phyloP scores from a whole-genome alignment of 768 basidiomycete species.

The Tephrocybe sp. region DNA sequence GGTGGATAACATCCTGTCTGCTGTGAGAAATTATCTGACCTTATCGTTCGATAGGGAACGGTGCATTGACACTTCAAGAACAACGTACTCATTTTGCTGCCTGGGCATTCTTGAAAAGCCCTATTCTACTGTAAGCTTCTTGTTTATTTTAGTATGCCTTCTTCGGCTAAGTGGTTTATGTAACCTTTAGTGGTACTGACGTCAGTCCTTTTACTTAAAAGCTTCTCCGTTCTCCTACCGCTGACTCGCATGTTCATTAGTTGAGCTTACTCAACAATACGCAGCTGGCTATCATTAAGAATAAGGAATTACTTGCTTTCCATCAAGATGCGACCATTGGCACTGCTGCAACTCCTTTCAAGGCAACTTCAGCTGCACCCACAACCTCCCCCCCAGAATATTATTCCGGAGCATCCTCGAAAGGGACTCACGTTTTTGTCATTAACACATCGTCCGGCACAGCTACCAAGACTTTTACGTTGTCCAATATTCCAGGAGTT shows the following conservation, averaged over 20 bases:
- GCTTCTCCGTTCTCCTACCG: neutral
- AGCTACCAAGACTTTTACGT: conserved; percentile 44
- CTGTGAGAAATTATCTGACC: neutral
- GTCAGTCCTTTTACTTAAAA: too few relatives aligned
- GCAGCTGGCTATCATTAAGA: conserved; percentile 51
- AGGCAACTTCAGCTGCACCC: conserved; percentile 35
- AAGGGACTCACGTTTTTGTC: conserved; percentile 55
- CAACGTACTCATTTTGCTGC: conserved; percentile 59
- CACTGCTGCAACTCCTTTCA: conserved; percentile 49
- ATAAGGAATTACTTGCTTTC: conserved; percentile 54
- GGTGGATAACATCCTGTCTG: conserved; percentile 18
- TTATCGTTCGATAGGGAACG: conserved; percentile 37
- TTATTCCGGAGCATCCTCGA: conserved; percentile 47
- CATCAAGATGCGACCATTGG: conserved; percentile 48
- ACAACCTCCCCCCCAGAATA: conserved; percentile 51
- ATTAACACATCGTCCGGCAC: conserved; percentile 44
- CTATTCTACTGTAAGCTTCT: conserved; percentile 44
- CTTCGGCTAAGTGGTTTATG: neutral
- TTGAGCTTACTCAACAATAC: conserved; percentile 36
- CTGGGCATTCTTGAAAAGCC: conserved; percentile 59
- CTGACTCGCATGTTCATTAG: conserved; percentile 24
- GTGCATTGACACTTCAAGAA: conserved; percentile 46
- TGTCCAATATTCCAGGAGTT: conserved; percentile 47
- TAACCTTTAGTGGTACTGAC: conserved; percentile 35
- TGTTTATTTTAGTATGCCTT: neutral